These are phyloP conservation scores for Hymenochaete sp. DNA, from an alignment of 1,284 basidiomycete genomes.

Conservation along the genomic window DNA sequence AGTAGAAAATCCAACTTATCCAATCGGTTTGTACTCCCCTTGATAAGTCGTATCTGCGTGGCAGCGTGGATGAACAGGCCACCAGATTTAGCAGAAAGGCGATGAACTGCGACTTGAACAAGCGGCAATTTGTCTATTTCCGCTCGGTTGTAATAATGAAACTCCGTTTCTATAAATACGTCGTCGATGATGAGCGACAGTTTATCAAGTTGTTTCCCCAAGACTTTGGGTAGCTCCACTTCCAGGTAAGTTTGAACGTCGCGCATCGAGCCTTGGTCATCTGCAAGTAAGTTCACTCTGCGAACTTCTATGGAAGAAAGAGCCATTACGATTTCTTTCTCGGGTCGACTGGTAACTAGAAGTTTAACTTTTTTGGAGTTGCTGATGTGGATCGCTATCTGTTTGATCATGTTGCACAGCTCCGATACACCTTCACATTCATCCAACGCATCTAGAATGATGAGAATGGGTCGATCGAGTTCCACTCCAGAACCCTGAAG, in stretches of 20 bases:
- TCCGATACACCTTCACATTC: slow-evolving; percentile 10
- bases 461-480: too few species aligned
- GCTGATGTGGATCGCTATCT: slow-evolving; percentile 21
- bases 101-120: neutral
- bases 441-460: slow-evolving; percentile 9
- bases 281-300: too few species aligned
- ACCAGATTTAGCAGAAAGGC: too few species aligned
- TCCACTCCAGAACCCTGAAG: too few species aligned
- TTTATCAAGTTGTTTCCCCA: too few species aligned
- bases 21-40: neutral
- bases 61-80: slow-evolving; percentile 11
- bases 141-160: too few species aligned
- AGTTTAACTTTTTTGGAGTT: slow-evolving; percentile 1
- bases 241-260: slow-evolving; percentile 1
- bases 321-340: neutral
- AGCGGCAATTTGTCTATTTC: slow-evolving; percentile 1
- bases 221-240: too few species aligned
- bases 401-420: too few species aligned
- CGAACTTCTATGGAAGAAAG: too few species aligned
- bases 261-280: too few species aligned
- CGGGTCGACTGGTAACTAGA: slow-evolving; percentile 6
- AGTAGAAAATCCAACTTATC: slow-evolving; percentile 1
- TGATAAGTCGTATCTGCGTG: slow-evolving; percentile 1
- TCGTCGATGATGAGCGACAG: too few species aligned
- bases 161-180: too few species aligned